Evolutionary conservation across 441 rosid species (phyloP), one percentile per base, ranked within the genome.

Genomic region (Populus hybrid): DNA sequence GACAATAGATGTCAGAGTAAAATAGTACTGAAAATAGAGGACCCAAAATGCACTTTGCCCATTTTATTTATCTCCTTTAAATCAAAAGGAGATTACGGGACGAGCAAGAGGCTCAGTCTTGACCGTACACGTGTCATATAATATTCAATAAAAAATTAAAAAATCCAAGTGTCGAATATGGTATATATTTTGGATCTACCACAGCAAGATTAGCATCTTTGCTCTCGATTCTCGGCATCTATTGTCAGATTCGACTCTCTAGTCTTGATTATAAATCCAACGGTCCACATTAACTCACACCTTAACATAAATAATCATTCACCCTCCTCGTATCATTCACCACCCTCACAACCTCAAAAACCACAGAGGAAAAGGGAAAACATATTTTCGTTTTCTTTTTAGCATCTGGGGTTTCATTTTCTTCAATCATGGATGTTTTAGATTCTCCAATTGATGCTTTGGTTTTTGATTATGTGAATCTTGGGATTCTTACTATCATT

Each of bases 201-300:
- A 53, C 74, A 28, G n/a, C 69, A 40, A 70, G 68, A 40, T 1
- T 23, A 68, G 91, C 90, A 87, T 90, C 87, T 89, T 72, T 0
- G 28, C 63, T 69, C 81, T 79, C 73, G 92, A 90, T 89, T 77
- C 97, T 80, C 67, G 75, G 94, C 88, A 93, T 90, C 90, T 87
- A 71, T 18, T 28, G 50, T 75, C 84, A 74, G 84, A 80, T 87
- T 68, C 77, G 86, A 61, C 42, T 74, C 40, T 69, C 7, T 29
- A 3, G 31, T 29, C 74, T 69, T 75, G 76, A 68, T 64, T 78
- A 35, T 61, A 40, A n/a, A 83, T 87, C 89, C 81, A 56, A 82
- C 88, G 83, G 80, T 76, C 74, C 77, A 59, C 61, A 80, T 84
- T 79, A 18, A 6, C 80, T 65, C 80, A 16, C 79, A 11, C 24